Percentiles rank a stretch among this genome's conserved stretches.
Conservation (phyloP, 768 basidiomycete genomes). For the Leccinum arenicola region DNA sequence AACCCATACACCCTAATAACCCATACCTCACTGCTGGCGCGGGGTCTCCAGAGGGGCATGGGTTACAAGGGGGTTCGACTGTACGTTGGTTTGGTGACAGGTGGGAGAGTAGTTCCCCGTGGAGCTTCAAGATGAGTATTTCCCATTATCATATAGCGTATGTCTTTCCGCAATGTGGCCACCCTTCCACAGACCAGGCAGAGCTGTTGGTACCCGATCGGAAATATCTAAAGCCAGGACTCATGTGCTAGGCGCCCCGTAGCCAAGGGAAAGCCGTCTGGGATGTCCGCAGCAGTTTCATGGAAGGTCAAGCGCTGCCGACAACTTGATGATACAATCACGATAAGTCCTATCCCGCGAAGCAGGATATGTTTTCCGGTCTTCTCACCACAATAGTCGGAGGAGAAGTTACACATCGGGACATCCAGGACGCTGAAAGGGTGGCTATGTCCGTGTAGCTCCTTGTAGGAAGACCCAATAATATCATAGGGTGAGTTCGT, state of each 20-base stretch:
- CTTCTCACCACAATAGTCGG: neutral
- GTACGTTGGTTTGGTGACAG: neutral
- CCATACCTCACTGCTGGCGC: too few species aligned
- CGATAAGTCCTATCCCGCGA: neutral
- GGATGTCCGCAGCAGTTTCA: neutral
- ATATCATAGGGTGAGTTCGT: too few species aligned
- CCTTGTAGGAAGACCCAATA: too few species aligned
- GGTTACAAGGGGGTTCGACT: too few species aligned
- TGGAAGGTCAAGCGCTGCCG: neutral
- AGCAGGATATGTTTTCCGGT: neutral
- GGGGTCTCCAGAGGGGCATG: too few species aligned
- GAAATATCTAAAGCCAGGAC: neutral
- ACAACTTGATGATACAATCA: neutral
- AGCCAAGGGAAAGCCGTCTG: neutral
- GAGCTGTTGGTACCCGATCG: conserved; percentile 3
- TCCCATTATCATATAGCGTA: neutral
- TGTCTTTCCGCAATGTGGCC: conserved; percentile 8
- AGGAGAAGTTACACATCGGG: neutral
- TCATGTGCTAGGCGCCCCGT: neutral
- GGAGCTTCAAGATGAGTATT: neutral
- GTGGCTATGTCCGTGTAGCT: too few species aligned
- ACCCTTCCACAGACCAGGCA: conserved; percentile 9
- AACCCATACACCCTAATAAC: too few species aligned
- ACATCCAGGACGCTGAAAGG: neutral
- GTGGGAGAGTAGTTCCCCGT: neutral